phyloP scores from a whole-genome alignment of 2,329 filamentous ascomycete genomes.

The Truncatella angustata region DNA sequence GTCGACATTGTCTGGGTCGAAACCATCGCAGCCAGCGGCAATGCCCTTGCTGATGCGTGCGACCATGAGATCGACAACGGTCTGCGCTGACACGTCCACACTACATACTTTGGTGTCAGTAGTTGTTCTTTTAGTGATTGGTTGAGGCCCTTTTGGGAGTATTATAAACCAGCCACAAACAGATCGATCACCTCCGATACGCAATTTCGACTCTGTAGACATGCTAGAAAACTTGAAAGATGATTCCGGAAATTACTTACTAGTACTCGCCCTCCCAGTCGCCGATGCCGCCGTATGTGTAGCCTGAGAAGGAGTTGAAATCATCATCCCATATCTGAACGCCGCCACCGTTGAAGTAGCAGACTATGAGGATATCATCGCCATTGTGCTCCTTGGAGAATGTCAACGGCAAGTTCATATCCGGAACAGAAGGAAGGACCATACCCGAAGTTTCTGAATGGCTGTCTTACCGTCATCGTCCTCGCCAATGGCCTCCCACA shows the following conservation, averaged over 20 bases:
- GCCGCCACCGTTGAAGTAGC: constrained; percentile 11
- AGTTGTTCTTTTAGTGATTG: too few relatives aligned
- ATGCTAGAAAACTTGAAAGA: too few relatives aligned
- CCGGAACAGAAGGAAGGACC: too few relatives aligned
- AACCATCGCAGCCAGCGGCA: constrained; percentile 6
- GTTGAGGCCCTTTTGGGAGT: too few relatives aligned
- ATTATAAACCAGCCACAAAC: too few relatives aligned
- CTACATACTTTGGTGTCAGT: too few relatives aligned
- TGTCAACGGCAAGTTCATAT: too few relatives aligned
- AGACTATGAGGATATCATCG: constrained; percentile 4
- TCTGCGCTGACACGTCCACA: neutral
- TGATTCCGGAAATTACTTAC: neutral
- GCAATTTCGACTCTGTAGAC: too few relatives aligned
- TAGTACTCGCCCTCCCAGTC: constrained; percentile 8
- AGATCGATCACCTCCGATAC: too few relatives aligned
- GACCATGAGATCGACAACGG: neutral
- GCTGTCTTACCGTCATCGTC: neutral
- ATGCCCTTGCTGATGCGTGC: neutral
- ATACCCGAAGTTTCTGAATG: neutral
- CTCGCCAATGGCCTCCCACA: neutral
- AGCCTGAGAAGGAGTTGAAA: neutral
- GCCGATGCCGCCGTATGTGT: neutral
- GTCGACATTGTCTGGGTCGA: constrained; percentile 11
- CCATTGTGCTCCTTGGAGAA: neutral
- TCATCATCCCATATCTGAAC: neutral